Base-by-base conservation (phyloP, 2,329 filamentous ascomycete genomes). In the Pseudofabraea citricarpa region DNA sequence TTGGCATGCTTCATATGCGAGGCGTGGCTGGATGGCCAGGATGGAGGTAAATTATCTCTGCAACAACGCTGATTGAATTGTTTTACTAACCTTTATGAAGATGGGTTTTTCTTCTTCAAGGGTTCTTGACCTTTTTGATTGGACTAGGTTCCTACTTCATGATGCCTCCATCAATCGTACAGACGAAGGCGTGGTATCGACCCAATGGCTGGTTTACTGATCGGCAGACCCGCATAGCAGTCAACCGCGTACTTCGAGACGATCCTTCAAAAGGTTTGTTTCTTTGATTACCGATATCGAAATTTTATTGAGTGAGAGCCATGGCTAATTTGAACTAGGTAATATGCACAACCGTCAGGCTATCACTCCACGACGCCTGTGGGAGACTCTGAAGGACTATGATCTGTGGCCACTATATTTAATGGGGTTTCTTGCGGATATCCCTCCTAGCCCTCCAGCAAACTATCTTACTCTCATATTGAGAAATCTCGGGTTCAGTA, bases 191-290 rank as follows among this genome's bases (percentile, higher is more conserved):
- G 29, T 69, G 69, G 53, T 77, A 80, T 52, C 69, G 77, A 3
- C 74, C 79, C 26, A 77, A 78, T 40, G 63, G 82, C 3, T 81
- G 80, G 74, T 82, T 85, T 57, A 73, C 61, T 9, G 77, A 82
- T 45, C 71, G 64, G 16, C 80, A 85, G 57, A 77, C 81, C 54
- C 78, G 78, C 52, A 83, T 85, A 46, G 77, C 85, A 63, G 79
- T 83, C 6, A 84, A 83, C 53, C 73, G 74, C 23, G 68, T 82
- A 18, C 51, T 64, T 21, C 69, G 75, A 5, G 75, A 80, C 44
- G 76, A 77, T 37, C 54, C 54, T 15, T 50, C 64, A 61, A 31
- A 74, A 69, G 55, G 70, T 65, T 23, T 61, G 2, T 22, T 4
- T 4, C n/a, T 15, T n/a, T n/a, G n/a, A n/a, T n/a, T n/a, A n/a